Conservation (phyloP, 2,329 filamentous ascomycete species). For the Tolypocladium tundrense region DNA sequence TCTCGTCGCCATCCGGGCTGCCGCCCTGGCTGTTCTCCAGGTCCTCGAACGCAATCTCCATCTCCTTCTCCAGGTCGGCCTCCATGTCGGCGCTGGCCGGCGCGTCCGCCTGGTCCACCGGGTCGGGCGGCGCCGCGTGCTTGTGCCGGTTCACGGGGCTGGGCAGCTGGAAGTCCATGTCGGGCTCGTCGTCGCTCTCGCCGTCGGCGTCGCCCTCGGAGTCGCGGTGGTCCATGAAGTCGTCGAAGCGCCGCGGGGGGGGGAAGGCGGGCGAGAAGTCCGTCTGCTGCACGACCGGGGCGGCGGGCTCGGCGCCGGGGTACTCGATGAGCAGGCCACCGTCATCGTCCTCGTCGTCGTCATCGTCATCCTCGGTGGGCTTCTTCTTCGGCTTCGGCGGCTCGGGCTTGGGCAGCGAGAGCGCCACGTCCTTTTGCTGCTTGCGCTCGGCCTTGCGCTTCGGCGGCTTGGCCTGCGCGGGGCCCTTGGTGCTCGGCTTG, state of each 20-base stretch:
- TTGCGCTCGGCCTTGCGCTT: conserved; percentile 18
- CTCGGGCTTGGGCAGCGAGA: conserved; percentile 22
- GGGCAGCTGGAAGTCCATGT: conserved; percentile 40
- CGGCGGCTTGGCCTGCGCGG: conserved; percentile 5
- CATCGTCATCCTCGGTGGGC: conserved; percentile 33
- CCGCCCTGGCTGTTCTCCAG: conserved; percentile 44
- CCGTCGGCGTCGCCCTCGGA: conserved; percentile 36
- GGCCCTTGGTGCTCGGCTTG: conserved; percentile 11
- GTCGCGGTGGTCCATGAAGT: conserved; percentile 38
- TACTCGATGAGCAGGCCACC: conserved; percentile 50
- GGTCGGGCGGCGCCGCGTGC: no score
- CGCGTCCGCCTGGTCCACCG: conserved; percentile 11
- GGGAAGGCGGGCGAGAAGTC: conserved; percentile 42
- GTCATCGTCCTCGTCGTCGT: conserved; percentile 43
- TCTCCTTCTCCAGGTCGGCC: conserved; percentile 36
- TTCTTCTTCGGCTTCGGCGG: conserved; percentile 19
- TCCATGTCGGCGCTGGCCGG: conserved; percentile 20
- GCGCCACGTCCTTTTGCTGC: conserved; percentile 23
- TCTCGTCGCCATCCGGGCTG: conserved; percentile 45
- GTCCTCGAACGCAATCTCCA: conserved; percentile 40
- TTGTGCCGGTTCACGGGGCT: conserved; percentile 37
- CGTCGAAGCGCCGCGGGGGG: conserved; percentile 38
- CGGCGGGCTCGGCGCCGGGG: conserved; percentile 34
- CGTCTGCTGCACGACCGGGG: conserved; percentile 19
- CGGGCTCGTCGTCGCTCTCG: conserved; percentile 37